These are phyloP conservation scores for Aspergillus glaucus DNA, from an alignment of 2,329 filamentous ascomycete species.

Conservation along the genomic window DNA sequence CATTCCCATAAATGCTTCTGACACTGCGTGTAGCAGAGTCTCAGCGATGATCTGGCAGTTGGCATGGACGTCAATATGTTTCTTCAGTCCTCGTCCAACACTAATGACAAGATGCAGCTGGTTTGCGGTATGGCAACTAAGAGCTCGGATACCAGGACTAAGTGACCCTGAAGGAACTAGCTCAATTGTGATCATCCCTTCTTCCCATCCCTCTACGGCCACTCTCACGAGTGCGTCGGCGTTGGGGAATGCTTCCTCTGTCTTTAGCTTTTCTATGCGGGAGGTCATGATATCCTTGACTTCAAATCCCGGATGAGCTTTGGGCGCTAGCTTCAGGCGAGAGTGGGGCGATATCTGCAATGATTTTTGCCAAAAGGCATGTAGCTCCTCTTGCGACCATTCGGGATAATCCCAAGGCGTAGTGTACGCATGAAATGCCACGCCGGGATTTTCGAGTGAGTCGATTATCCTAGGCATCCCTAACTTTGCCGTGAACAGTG, in stretches of 20 bases:
- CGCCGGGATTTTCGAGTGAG: slow-evolving; percentile 27
- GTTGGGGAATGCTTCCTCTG: slow-evolving; percentile 42
- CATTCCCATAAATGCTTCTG: slow-evolving; percentile 28
- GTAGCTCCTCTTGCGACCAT: slow-evolving; percentile 48
- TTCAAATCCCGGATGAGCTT: slow-evolving; percentile 39
- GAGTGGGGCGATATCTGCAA: slow-evolving; percentile 37
- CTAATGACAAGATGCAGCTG: slow-evolving; percentile 26
- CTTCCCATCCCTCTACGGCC: slow-evolving; percentile 29
- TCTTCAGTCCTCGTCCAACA: slow-evolving; percentile 23
- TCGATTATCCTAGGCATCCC: slow-evolving; percentile 39
- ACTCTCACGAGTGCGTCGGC: slow-evolving; percentile 27
- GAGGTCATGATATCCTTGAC: slow-evolving; percentile 38
- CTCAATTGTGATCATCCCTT: slow-evolving; percentile 25
- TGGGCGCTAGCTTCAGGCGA: slow-evolving; percentile 36
- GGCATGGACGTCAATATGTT: slow-evolving; percentile 26
- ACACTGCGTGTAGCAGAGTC: slow-evolving; percentile 31
- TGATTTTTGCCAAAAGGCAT: slow-evolving; percentile 41
- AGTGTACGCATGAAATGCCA: slow-evolving; percentile 40
- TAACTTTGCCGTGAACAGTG: slow-evolving; percentile 44
- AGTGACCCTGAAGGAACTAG: slow-evolving; percentile 28
- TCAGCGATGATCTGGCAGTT: slow-evolving; percentile 36
- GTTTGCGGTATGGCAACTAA: slow-evolving; percentile 24
- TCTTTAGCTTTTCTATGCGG: slow-evolving; percentile 28
- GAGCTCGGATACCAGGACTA: slow-evolving; percentile 28
- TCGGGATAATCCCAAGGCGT: slow-evolving; percentile 39